Evolutionary conservation across 805 yeast species (phyloP).

Genomic region (Starmerella bombicola): DNA sequence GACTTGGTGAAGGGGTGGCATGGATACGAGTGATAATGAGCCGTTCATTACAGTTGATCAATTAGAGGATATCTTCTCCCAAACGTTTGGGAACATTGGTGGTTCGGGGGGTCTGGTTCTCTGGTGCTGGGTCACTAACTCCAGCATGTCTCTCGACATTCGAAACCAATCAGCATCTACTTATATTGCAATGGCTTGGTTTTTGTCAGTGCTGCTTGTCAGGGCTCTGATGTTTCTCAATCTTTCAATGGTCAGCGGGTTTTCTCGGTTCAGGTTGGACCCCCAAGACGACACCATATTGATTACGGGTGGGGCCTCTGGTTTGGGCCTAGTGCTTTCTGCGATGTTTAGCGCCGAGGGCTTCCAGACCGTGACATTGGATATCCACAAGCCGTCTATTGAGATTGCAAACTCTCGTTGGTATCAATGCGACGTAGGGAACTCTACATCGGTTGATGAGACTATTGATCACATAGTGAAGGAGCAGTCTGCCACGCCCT

Average conservation of each 20-base stretch:
- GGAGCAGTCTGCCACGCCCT: conserved; percentile 37
- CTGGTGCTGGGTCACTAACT: conserved; percentile 12
- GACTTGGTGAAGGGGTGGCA: no score
- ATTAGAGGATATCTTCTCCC: conserved; percentile 10
- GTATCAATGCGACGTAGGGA: conserved; percentile 13
- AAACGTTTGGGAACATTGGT: conserved; percentile 13
- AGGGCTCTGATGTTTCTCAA: conserved; percentile 1
- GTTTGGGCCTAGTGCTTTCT: conserved; percentile 22
- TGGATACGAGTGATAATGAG: no score
- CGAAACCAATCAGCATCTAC: conserved; percentile 1
- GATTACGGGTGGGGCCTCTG: conserved; percentile 23
- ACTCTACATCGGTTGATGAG: conserved; percentile 40
- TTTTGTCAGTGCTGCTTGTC: background rate
- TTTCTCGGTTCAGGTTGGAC: background rate
- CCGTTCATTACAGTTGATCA: conserved; percentile 9
- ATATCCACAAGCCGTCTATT: conserved; percentile 14
- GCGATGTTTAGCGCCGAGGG: conserved; percentile 19
- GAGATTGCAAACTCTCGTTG: conserved; percentile 8
- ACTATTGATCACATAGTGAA: conserved; percentile 71
- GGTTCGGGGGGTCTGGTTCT: conserved; percentile 16
- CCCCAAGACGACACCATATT: conserved; percentile 14
- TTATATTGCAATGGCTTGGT: conserved; percentile 6
- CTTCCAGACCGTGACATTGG: conserved; percentile 16
- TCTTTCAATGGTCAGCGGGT: conserved; percentile 1
- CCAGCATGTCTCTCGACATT: background rate